Evolutionary conservation across 257 asterid genomes (phyloP).

Genomic region (Anisodus tanguticus): DNA sequence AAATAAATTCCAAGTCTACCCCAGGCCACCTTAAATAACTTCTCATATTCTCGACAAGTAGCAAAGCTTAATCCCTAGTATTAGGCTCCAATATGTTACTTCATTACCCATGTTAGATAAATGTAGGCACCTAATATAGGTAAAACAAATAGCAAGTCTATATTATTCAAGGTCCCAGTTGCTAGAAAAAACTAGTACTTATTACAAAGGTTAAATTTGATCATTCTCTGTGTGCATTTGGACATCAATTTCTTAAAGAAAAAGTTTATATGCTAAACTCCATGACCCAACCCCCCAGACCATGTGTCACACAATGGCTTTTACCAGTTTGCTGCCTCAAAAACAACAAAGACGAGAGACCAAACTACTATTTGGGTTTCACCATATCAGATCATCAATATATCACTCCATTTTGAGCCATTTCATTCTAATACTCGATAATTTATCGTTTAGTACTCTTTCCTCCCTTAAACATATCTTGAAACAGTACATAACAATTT

Average conservation of each 20-base stretch:
- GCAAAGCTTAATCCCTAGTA: neutral
- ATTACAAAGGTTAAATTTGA: neutral
- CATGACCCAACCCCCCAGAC: neutral
- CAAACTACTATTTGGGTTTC: neutral
- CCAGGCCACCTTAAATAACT: neutral
- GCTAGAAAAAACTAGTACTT: neutral
- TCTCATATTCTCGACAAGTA: neutral
- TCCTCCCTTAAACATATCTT: neutral
- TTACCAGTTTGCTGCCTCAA: neutral
- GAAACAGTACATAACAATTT: neutral
- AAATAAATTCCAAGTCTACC: no score
- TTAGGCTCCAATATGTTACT: neutral
- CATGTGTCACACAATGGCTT: neutral
- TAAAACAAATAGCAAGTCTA: neutral
- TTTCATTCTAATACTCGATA: neutral
- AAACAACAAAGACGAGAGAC: neutral
- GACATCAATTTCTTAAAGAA: neutral
- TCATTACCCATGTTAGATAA: no score
- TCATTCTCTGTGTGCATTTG: neutral
- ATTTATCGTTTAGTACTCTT: neutral
- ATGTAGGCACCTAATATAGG: neutral
- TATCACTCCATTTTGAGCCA: neutral
- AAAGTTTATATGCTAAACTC: neutral
- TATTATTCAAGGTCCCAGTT: neutral
- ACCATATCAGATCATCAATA: neutral